Conservation (phyloP, 1,284 basidiomycete species). For the Heterobasidion annosum region DNA sequence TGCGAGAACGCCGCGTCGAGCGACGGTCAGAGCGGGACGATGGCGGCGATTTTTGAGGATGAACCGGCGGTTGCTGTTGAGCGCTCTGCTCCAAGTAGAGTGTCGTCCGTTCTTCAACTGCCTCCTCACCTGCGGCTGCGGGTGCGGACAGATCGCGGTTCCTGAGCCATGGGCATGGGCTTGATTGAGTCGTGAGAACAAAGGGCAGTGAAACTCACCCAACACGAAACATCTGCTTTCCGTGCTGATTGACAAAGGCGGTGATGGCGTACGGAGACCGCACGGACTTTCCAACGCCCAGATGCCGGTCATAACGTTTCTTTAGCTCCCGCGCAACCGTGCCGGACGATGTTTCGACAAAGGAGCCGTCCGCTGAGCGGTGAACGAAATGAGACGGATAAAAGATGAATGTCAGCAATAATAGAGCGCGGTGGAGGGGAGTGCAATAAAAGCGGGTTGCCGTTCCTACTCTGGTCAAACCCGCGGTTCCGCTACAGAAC, state of each 20-base stretch:
- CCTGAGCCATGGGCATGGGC: constrained; percentile 22
- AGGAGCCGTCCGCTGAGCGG: constrained; percentile 55
- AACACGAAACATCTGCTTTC: constrained; percentile 63
- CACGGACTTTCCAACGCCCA: constrained; percentile 55
- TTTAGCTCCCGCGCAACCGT: constrained; percentile 67
- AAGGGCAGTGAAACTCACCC: constrained; percentile 37
- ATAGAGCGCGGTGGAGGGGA: neutral
- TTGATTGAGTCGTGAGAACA: constrained; percentile 1
- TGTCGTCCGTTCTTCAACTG: constrained; percentile 13
- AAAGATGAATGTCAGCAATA: constrained; percentile 3
- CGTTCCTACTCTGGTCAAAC: no score
- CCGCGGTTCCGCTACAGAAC: neutral
- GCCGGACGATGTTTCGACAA: constrained; percentile 70
- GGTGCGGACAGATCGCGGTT: constrained; percentile 48
- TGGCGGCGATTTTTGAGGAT: constrained; percentile 10
- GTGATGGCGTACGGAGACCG: constrained; percentile 74
- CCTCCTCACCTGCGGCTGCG: constrained; percentile 20
- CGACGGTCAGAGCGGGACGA: constrained; percentile 15
- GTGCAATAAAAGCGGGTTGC: neutral
- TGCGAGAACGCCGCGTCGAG: constrained; percentile 45
- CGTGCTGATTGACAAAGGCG: constrained; percentile 69
- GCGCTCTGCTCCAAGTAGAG: constrained; percentile 12
- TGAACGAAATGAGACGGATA: neutral
- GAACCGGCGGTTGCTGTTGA: constrained; percentile 7
- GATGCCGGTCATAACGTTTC: constrained; percentile 55